Conservation (phyloP, 2,329 filamentous ascomycete genomes). For the Fusarium annulatum region DNA sequence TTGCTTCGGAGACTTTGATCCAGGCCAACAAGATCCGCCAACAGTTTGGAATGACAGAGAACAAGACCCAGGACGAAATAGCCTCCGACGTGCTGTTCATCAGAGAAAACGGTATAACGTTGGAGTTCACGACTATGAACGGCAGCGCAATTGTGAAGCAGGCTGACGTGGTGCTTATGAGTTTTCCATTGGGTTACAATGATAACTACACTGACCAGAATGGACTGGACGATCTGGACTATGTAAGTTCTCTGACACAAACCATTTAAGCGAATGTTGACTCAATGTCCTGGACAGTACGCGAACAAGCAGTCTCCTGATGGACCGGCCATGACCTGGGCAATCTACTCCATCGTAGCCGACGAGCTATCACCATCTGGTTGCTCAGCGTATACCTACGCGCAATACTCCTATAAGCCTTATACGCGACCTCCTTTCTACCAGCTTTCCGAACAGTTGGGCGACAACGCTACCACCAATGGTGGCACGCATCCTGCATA, state of each 20-base stretch:
- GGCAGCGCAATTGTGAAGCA: neutral
- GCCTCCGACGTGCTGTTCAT: neutral
- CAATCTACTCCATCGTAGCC: conserved; percentile 7
- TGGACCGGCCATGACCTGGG: conserved; percentile 3
- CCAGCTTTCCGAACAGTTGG: neutral
- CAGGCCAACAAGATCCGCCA: neutral
- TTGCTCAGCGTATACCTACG: conserved; percentile 1
- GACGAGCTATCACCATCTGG: neutral
- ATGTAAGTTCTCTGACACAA: neutral
- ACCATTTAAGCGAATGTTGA: too few relatives aligned
- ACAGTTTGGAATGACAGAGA: neutral
- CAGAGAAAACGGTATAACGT: neutral
- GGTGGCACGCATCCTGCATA: neutral
- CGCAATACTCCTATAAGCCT: conserved; percentile 2
- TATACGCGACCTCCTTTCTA: neutral
- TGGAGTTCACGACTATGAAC: conserved; percentile 2
- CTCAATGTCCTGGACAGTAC: neutral
- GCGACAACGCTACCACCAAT: neutral
- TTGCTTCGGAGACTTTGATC: neutral
- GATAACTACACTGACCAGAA: conserved; percentile 12
- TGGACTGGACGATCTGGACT: neutral
- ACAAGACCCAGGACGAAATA: neutral
- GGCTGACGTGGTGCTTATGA: neutral
- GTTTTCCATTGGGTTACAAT: neutral
- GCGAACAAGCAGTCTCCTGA: neutral